These are phyloP conservation scores for Dactylella cylindrospora DNA, from an alignment of 2,329 filamentous ascomycete species.

Conservation along the genomic window DNA sequence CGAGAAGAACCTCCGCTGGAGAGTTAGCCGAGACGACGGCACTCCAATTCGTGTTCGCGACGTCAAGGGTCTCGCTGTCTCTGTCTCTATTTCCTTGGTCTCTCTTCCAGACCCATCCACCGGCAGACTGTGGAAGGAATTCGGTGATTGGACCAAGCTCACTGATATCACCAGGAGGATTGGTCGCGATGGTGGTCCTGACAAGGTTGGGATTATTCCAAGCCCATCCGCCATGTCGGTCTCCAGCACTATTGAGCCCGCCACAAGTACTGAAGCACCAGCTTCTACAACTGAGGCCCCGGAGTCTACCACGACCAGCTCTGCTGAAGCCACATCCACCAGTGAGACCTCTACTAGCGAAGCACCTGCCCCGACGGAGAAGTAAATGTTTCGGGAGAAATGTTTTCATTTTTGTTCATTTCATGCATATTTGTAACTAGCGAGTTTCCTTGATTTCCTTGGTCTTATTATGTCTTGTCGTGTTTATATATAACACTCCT, in stretches of 20 bases:
- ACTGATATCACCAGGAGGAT: constrained; percentile 36
- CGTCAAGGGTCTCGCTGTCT: constrained; percentile 14
- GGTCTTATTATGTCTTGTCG: no score
- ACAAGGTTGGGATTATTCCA: constrained; percentile 17
- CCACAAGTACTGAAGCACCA: neutral
- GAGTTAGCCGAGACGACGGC: constrained; percentile 44
- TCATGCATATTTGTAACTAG: constrained; percentile 6
- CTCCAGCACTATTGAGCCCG: neutral
- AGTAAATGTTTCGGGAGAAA: no score
- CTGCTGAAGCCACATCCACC: neutral
- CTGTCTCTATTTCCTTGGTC: constrained; percentile 12
- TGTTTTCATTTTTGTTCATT: constrained; percentile 5
- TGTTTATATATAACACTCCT: no score
- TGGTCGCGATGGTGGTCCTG: constrained; percentile 30
- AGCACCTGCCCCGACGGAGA: neutral
- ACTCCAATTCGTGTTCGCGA: neutral
- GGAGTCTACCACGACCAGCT: no score
- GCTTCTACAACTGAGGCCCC: constrained; percentile 4
- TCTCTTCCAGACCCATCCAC: constrained; percentile 10
- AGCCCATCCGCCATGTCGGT: neutral
- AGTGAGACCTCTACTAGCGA: neutral
- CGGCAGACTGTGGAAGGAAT: constrained; percentile 14
- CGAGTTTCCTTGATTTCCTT: constrained; percentile 11
- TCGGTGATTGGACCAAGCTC: constrained; percentile 23
- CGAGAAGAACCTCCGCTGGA: constrained; percentile 50